Conservation (phyloP, 2,329 filamentous ascomycete genomes). For the Cadophora malorum region DNA sequence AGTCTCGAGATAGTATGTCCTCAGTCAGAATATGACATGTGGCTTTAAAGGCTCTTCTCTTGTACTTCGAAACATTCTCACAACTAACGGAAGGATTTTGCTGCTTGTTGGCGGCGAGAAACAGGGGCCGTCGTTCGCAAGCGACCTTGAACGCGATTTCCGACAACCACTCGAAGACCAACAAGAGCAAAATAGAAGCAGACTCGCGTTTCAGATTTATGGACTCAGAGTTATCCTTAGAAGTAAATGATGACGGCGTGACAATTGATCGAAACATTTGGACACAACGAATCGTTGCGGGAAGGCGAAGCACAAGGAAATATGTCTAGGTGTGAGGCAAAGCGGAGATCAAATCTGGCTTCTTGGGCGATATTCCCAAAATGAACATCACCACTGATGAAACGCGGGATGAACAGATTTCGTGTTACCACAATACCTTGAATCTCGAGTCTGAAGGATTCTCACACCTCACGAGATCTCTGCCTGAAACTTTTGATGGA, state of each 20-base stretch:
- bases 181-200: background rate
- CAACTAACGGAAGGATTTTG: background rate
- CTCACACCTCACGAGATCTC: background rate
- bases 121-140: background rate
- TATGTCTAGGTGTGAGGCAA: background rate
- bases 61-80: background rate
- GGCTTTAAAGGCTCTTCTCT: background rate
- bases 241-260: background rate
- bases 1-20: background rate
- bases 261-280: background rate
- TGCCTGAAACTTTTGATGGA: too few relatives aligned
- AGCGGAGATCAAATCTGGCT: background rate
- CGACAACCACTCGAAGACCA: background rate
- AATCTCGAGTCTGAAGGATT: background rate
- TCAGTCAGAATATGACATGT: background rate
- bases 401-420: background rate
- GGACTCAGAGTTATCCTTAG: background rate
- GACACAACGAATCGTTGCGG: background rate
- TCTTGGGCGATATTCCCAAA: background rate
- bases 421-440: background rate
- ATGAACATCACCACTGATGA: background rate
- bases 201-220: background rate
- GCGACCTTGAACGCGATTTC: background rate
- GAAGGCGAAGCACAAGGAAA: background rate
- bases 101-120: slow-evolving; percentile 10